Conservation (phyloP, 805 yeast genomes). For the Torulaspora microellipsoides region DNA sequence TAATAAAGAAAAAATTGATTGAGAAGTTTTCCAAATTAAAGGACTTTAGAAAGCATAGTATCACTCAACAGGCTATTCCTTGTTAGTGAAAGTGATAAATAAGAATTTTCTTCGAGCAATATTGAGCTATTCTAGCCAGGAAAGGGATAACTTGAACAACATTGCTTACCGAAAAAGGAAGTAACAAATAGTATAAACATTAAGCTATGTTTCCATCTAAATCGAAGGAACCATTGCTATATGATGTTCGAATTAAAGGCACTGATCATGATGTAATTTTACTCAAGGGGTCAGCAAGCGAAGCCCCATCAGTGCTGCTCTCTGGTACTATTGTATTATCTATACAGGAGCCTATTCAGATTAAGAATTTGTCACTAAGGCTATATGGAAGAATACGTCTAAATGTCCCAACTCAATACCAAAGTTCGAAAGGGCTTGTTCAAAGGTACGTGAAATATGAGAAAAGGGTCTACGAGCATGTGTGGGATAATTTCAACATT, state of each 20-base stretch:
- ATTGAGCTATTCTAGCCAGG: too few relatives aligned
- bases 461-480: constrained; percentile 65
- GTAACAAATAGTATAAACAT: too few relatives aligned
- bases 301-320: constrained; percentile 71
- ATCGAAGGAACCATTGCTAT: constrained; percentile 34
- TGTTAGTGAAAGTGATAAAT: too few relatives aligned
- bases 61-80: too few relatives aligned
- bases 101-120: too few relatives aligned
- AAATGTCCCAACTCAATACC: constrained; percentile 55
- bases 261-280: constrained; percentile 75
- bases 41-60: too few relatives aligned
- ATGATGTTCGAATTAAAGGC: constrained; percentile 57
- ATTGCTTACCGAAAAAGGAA: too few relatives aligned
- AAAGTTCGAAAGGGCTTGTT: constrained; percentile 42
- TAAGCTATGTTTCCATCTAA: constrained; percentile 16
- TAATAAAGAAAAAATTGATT: too few relatives aligned
- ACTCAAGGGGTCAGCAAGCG: constrained; percentile 70
- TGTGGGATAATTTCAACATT: constrained; percentile 68
- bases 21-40: too few relatives aligned
- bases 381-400: constrained; percentile 64
- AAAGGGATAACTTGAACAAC: too few relatives aligned
- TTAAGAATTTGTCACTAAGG: constrained; percentile 60
- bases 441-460: constrained; percentile 51
- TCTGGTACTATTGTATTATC: constrained; percentile 76
- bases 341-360: constrained; percentile 65